Evolutionary conservation across 352 stramenopile genomes (phyloP), one percentile per base, ranked within the genome.

Genomic region (Pythium periplocum): DNA sequence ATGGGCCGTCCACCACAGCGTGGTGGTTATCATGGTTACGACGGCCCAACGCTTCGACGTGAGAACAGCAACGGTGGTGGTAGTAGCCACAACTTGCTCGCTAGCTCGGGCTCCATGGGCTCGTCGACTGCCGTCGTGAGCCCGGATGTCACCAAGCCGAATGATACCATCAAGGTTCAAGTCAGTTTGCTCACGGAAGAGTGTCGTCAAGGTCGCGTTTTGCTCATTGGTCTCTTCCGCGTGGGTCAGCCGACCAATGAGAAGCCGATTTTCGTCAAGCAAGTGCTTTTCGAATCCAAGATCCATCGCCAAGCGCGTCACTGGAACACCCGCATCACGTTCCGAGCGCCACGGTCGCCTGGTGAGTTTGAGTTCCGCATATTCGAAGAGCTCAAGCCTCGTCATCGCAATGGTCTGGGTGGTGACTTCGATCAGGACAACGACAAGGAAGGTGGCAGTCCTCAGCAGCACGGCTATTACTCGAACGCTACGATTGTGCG

Each of bases 361-460:
- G 83, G 83, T 9, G 80, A 90, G 52, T 93, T 90, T 59, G 83
- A 90, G 55, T 93, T 93, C 52, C 79, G 83, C 12, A 82, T 89
- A 17, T 90, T 90, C 48, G 79, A 93, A 62, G 78, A 89, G 44
- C 69, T 80, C 7, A 81, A 71, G 17, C 57, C 43, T 6, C 48
- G 59, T 6, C 51, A 65, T n/a, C 56, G 73, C n/a, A 61, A 70
- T 26, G 17, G 17, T 26, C 17, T 26, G 17, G 44, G 53, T 11
- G 37, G 49, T 26, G 52, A 56, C 12, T 62, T 68, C 30, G 62
- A 83, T 8, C 58, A 71, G 38, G 61, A 73, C 12, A 59, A 65
- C 32, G 49, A 55, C 12, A 59, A 66, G 37, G 58, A 67, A 53
- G 54, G 67, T 48, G 42, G 50, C 34, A 3, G 46, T 40, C 11